Percentiles rank a stretch among this genome's conserved stretches.
Evolutionary conservation across 2,329 filamentous ascomycete species (phyloP).

Genomic region (Fusarium xylarioides): DNA sequence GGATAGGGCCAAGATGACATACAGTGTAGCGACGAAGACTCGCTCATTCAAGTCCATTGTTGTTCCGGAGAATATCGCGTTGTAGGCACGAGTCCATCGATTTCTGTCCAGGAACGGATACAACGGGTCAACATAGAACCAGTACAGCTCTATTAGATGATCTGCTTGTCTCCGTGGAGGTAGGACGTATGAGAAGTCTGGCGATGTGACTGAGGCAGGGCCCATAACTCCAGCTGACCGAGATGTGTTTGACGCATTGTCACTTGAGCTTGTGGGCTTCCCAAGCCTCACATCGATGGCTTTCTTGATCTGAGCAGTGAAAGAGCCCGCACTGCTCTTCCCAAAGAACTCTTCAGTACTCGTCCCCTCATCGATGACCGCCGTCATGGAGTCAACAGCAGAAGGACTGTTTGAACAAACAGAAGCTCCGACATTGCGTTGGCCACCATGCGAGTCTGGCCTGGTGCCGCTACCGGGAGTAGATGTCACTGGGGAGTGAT

Average conservation of each 20-base stretch:
- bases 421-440: constrained; percentile 20
- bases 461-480: constrained; percentile 17
- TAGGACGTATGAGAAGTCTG: constrained; percentile 51
- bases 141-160: constrained; percentile 56
- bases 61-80: constrained; percentile 52
- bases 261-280: constrained; percentile 2
- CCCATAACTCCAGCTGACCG: background rate
- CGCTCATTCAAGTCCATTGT: constrained; percentile 50
- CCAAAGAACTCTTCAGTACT: constrained; percentile 56
- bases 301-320: constrained; percentile 56
- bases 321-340: constrained; percentile 57
- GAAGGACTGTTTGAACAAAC: constrained; percentile 41
- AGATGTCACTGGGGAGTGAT: constrained; percentile 18
- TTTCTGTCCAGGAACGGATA: constrained; percentile 56
- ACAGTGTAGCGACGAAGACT: constrained; percentile 55
- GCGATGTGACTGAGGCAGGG: constrained; percentile 17
- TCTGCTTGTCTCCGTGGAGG: constrained; percentile 57
- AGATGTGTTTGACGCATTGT: background rate
- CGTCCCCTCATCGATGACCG: constrained; percentile 52
- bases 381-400: constrained; percentile 57
- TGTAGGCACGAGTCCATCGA: constrained; percentile 51
- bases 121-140: constrained; percentile 56
- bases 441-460: constrained; percentile 1
- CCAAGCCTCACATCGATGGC: constrained; percentile 50
- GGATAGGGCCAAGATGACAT: constrained; percentile 57